Conservation (phyloP, 139 green algal species). For the Chlamydomonas asymmetrica region DNA sequence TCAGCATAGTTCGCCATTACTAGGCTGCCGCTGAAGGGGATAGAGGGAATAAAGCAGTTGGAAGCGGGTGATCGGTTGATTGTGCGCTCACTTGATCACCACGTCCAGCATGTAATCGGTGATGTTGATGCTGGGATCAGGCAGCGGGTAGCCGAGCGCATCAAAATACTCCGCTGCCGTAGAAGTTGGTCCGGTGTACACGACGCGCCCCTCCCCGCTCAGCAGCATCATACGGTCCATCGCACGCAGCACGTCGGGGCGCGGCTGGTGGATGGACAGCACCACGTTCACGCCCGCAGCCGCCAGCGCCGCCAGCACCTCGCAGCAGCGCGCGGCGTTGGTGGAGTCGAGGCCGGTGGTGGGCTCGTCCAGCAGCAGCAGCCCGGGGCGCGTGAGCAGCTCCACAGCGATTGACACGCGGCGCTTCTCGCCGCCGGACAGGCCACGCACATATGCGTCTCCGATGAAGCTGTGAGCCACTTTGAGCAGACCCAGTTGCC, state of each 20-base stretch:
- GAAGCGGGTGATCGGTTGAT: too few species aligned
- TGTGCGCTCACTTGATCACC: slow-evolving; percentile 56
- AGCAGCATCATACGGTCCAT: slow-evolving; percentile 62
- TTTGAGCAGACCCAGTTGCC: slow-evolving; percentile 59
- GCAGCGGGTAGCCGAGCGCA: slow-evolving; percentile 22
- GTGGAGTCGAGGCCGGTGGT: slow-evolving; percentile 68
- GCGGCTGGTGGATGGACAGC: slow-evolving; percentile 69
- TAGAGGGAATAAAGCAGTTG: too few species aligned
- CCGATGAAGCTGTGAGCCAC: slow-evolving; percentile 62
- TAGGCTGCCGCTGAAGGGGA: too few species aligned
- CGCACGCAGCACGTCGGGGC: slow-evolving; percentile 63
- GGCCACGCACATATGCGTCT: slow-evolving; percentile 53
- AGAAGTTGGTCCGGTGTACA: slow-evolving; percentile 39
- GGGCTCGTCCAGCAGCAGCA: slow-evolving; percentile 83
- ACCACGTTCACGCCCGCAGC: slow-evolving; percentile 51
- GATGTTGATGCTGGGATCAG: slow-evolving; percentile 39
- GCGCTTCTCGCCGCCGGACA: slow-evolving; percentile 66
- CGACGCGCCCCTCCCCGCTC: slow-evolving; percentile 34
- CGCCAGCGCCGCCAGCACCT: slow-evolving; percentile 55
- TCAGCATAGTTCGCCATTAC: too few species aligned
- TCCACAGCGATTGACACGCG: slow-evolving; percentile 65
- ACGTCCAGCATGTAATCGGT: slow-evolving; percentile 75
- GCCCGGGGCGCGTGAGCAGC: slow-evolving; percentile 59
- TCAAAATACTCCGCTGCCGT: slow-evolving; percentile 43
- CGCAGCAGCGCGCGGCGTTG: slow-evolving; percentile 64